phyloP scores from a whole-genome alignment of 371 early-diverging fungal species.

The Mortierella sp. region DNA sequence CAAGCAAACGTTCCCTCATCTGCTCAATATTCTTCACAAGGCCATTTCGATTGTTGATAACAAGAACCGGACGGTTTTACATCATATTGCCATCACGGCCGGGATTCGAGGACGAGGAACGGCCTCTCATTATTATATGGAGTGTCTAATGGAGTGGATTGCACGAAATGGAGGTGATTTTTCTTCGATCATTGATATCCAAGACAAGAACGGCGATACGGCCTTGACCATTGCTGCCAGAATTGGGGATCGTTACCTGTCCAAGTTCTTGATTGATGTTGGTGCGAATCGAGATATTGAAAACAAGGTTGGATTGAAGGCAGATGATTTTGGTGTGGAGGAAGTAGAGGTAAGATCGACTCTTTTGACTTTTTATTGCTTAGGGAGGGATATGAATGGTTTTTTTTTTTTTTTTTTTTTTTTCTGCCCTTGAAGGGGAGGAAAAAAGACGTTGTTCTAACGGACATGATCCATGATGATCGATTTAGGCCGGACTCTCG shows the following conservation, averaged over 20 bases:
- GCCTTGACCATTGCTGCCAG: constrained; percentile 90
- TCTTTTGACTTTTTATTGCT: no score
- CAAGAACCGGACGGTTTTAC: constrained; percentile 81
- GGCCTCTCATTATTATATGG: constrained; percentile 82
- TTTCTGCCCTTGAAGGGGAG: no score
- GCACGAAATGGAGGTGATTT: constrained; percentile 61
- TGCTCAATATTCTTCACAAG: constrained; percentile 74
- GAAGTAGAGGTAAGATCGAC: constrained; percentile 44
- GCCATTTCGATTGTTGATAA: constrained; percentile 75
- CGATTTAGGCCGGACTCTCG: constrained; percentile 12
- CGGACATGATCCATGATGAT: not conserved
- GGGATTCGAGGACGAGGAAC: constrained; percentile 67
- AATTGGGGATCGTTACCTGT: constrained; percentile 70
- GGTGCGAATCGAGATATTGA: constrained; percentile 81
- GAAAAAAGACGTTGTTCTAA: not conserved
- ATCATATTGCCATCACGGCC: constrained; percentile 83
- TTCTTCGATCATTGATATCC: constrained; percentile 67
- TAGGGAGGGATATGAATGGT: no score
- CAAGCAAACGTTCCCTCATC: constrained; percentile 75
- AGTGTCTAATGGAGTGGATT: constrained; percentile 68
- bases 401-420: no score
- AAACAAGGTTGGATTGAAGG: constrained; percentile 79
- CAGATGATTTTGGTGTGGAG: constrained; percentile 66
- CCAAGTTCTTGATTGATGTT: constrained; percentile 76
- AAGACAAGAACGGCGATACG: constrained; percentile 90